Evolutionary conservation across 352 stramenopile species (phyloP).

Genomic region (Pilasporangium apinafurcum): DNA sequence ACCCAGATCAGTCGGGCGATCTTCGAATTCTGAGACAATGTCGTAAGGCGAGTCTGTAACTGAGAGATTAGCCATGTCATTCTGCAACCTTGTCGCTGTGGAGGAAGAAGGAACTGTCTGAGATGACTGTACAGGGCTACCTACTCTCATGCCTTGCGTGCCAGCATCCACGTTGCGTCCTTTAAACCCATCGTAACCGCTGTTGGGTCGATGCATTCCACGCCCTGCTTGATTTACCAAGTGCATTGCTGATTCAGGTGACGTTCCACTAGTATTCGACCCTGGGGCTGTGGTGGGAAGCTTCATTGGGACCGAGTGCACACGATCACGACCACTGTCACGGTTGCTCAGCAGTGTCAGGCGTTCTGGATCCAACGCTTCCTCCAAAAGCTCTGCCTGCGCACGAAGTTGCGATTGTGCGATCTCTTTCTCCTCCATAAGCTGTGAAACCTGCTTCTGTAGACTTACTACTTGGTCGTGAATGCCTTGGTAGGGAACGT

Average conservation of each 20-base stretch:
- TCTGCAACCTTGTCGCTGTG: constrained; percentile 24
- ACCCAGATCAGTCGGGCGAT: constrained; percentile 30
- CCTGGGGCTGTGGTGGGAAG: constrained; percentile 14
- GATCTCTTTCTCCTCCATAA: constrained; percentile 83
- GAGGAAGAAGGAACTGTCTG: constrained; percentile 7
- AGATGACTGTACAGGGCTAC: background rate
- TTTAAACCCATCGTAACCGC: constrained; percentile 33
- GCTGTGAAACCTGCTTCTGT: constrained; percentile 78
- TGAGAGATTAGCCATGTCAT: constrained; percentile 40
- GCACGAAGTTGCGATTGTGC: constrained; percentile 67
- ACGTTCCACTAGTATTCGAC: constrained; percentile 12
- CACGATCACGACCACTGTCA: constrained; percentile 28
- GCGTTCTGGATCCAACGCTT: constrained; percentile 30
- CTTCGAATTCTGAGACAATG: constrained; percentile 36
- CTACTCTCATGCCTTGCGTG: constrained; percentile 24
- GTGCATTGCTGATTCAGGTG: too few species aligned
- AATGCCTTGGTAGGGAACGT: constrained; percentile 33
- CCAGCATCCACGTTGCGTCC: constrained; percentile 32
- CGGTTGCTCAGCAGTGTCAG: constrained; percentile 22
- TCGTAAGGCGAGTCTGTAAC: constrained; percentile 50
- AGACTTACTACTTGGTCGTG: constrained; percentile 77
- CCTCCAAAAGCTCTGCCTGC: constrained; percentile 57
- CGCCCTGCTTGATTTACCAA: background rate
- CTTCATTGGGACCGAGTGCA: constrained; percentile 61
- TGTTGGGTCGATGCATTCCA: constrained; percentile 18